phyloP scores from a whole-genome alignment of 2,329 filamentous ascomycete species.

The Chaetomiaceae sp. region DNA sequence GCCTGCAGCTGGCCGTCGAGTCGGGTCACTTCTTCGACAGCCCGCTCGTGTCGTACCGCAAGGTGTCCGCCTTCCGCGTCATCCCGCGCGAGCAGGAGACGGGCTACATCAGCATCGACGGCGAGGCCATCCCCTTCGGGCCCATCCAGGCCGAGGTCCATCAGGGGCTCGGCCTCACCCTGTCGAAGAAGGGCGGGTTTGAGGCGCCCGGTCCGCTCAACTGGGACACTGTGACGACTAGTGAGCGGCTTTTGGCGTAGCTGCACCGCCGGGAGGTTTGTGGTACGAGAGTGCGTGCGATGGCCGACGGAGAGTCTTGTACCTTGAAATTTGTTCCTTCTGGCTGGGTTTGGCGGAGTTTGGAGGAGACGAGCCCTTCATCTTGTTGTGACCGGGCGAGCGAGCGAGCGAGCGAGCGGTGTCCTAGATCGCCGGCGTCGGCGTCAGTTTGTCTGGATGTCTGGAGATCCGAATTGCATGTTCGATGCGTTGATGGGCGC shows the following conservation, averaged over 20 bases:
- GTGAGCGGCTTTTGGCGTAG: conserved; percentile 26
- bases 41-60: conserved; percentile 70
- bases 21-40: conserved; percentile 73
- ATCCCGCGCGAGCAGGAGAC: conserved; percentile 60
- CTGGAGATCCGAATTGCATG: too few species aligned
- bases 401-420: too few species aligned
- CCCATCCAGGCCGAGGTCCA: conserved; percentile 91
- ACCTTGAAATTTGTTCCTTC: not conserved
- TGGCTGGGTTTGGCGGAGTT: too few species aligned
- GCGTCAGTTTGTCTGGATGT: too few species aligned
- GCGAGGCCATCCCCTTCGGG: conserved; percentile 78
- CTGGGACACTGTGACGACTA: conserved; percentile 38
- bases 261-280: too few species aligned
- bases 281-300: not conserved
- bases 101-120: conserved; percentile 89
- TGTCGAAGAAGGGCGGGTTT: conserved; percentile 70
- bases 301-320: not conserved
- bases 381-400: too few species aligned
- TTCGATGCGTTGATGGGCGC: too few species aligned
- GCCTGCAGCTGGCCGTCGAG: conserved; percentile 66
- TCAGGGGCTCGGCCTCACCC: conserved; percentile 71
- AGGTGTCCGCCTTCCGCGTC: conserved; percentile 81
- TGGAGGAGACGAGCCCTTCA: too few species aligned
- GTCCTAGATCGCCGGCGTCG: too few species aligned
- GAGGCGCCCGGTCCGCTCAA: conserved; percentile 53